Evolutionary conservation across 768 basidiomycete genomes (phyloP).

Genomic region (Boletus sp.): DNA sequence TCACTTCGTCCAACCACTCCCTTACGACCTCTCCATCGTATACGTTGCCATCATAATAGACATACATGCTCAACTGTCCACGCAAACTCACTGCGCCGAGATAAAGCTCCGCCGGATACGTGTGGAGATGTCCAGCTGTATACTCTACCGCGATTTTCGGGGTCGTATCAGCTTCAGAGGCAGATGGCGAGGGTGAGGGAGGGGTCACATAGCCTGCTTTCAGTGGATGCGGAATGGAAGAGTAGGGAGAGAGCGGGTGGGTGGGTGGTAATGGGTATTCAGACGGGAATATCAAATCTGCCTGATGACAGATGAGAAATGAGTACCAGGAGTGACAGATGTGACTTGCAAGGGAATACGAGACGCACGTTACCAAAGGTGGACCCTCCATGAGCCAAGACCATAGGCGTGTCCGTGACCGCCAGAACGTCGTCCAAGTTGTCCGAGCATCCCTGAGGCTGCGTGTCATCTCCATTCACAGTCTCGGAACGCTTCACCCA

Average conservation of each 20-base stretch:
- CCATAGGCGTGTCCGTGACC: not conserved
- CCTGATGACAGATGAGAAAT: constrained; percentile 18
- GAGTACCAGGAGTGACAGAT: not conserved
- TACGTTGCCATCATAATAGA: too few species aligned
- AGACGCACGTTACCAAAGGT: constrained; percentile 31
- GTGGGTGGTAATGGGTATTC: constrained; percentile 34
- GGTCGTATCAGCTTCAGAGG: too few species aligned
- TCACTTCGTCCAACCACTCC: too few species aligned
- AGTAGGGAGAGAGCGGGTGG: constrained; percentile 24
- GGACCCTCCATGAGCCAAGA: constrained; percentile 18
- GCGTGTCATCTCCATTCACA: accelerated
- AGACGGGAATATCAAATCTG: constrained; percentile 35
- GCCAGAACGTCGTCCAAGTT: constrained; percentile 1
- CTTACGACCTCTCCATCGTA: too few species aligned
- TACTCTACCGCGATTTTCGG: too few species aligned
- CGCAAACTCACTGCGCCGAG: too few species aligned
- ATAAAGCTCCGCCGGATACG: too few species aligned
- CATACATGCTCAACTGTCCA: too few species aligned
- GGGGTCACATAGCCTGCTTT: too few species aligned
- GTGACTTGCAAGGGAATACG: not conserved
- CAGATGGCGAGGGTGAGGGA: too few species aligned
- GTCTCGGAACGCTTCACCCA: constrained; percentile 19
- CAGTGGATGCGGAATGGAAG: not conserved
- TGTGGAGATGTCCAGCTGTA: too few species aligned
- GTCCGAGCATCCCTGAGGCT: not conserved